Evolutionary conservation across 2,329 filamentous ascomycete species (phyloP), one percentile per base, ranked within the genome.

Genomic region (Trichophaea hybrida): DNA sequence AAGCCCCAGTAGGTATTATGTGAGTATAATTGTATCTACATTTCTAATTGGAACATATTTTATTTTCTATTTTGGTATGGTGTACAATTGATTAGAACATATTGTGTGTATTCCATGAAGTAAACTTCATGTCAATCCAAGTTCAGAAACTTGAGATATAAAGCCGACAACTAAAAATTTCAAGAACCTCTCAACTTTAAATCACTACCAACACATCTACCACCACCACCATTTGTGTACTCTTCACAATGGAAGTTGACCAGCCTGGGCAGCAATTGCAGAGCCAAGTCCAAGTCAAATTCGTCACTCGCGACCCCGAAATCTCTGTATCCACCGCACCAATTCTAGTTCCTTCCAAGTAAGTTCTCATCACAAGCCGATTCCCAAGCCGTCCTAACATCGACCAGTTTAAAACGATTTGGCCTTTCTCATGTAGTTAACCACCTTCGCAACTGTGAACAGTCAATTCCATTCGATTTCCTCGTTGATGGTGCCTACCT

Each of bases 401-500:
- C 15, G 35, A 24, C 62, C 81, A 82, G 84, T 66, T 81, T 85
- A 68, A 80, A 82, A 70, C 79, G 83, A 69, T 85, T 85, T 79
- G 82, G 81, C 67, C 76, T 86, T 57, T 85, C 82, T 15, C 78
- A 82, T 61, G 81, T 86, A 62, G 77, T 86, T 70, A 86, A 86
- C 73, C 85, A 83, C 68, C 84, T 86, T 78, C 81, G 86, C 71
- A 76, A 78, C 70, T 84, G 81, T 50, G 70, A 77, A 33, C 74
- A 75, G 8, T 82, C 86, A 10, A 78, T 90, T 51, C 88, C 88
- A 15, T 85, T 98, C 73, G 93, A 98, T 73, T 97, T 98, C 75
- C 80, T 98, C 68, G 84, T 94, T 74, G 93, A 96, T 73, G 93
- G 93, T 72, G 84, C 85, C 69, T 96, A 94, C 73, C 80, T 98